Percentiles rank a stretch among this genome's conserved stretches.
These are phyloP conservation scores for Leishmania guyanensis DNA, from an alignment of 208 protist species.

Conservation along the genomic window DNA sequence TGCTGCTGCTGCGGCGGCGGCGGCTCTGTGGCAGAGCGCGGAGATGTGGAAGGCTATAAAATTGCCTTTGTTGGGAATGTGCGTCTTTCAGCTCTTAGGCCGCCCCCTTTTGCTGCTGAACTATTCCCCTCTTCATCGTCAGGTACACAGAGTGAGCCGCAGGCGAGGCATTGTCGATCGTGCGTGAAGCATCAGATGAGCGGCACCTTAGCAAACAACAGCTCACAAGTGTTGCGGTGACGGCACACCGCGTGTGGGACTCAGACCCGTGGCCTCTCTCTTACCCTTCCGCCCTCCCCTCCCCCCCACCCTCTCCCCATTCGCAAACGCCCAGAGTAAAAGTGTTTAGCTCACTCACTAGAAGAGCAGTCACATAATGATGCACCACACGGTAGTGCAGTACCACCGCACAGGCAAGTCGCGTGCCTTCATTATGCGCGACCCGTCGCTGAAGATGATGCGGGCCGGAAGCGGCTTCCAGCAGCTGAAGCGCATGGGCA, in stretches of 20 bases:
- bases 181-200: neutral
- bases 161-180: neutral
- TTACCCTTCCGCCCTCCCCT: neutral
- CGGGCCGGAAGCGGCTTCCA: constrained; percentile 69
- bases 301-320: neutral
- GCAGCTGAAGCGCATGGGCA: constrained; percentile 80
- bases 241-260: neutral
- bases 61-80: neutral
- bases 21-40: neutral
- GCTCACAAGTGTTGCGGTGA: constrained; percentile 1
- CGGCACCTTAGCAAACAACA: neutral
- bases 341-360: neutral
- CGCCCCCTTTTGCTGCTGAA: neutral
- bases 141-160: too few species aligned
- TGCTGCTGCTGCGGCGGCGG: neutral
- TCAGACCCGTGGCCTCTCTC: neutral
- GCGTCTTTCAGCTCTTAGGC: neutral
- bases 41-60: too few species aligned
- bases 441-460: constrained; percentile 75
- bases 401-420: constrained; percentile 79
- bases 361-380: constrained; percentile 32
- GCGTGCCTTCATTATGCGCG: constrained; percentile 81
- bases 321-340: neutral
- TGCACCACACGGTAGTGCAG: constrained; percentile 48
- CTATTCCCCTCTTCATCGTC: neutral